Evolutionary conservation across 106 monocot species (phyloP).

Genomic region (Xerophyta viscosa): DNA sequence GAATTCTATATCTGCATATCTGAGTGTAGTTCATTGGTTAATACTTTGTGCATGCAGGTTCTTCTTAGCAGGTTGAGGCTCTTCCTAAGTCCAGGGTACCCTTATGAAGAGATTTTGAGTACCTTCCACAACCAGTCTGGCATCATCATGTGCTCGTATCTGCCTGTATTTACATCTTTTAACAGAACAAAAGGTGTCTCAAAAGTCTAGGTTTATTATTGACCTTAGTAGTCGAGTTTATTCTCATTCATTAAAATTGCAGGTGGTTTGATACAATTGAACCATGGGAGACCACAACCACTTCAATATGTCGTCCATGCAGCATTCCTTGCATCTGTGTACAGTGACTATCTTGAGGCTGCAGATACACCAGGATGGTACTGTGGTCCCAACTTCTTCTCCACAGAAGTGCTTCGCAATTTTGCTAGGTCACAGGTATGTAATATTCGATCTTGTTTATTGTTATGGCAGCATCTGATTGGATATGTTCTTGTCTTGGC

Average conservation of each 20-base stretch:
- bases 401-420: constrained; percentile 41
- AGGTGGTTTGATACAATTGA: constrained; percentile 75
- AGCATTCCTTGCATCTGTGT: constrained; percentile 73
- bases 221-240: not conserved
- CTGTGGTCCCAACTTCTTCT: constrained; percentile 72
- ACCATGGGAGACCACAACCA: constrained; percentile 70
- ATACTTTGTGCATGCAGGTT: constrained; percentile 11
- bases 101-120: constrained; percentile 81
- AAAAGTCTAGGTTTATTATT: not conserved
- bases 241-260: not conserved
- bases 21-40: not conserved
- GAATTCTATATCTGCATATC: too few species aligned
- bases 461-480: not conserved
- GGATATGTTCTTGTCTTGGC: not conserved
- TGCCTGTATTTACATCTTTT: constrained; percentile 66
- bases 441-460: not conserved
- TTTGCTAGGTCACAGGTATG: constrained; percentile 65
- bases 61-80: constrained; percentile 53
- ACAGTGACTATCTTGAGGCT: constrained; percentile 81
- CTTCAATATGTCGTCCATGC: constrained; percentile 77
- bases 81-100: constrained; percentile 86
- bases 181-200: constrained; percentile 66
- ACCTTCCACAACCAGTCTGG: constrained; percentile 78
- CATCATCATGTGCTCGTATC: constrained; percentile 82
- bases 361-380: constrained; percentile 80